phyloP scores from a whole-genome alignment of 2,329 filamentous ascomycete genomes.

The Paracamarosporium sp. region DNA sequence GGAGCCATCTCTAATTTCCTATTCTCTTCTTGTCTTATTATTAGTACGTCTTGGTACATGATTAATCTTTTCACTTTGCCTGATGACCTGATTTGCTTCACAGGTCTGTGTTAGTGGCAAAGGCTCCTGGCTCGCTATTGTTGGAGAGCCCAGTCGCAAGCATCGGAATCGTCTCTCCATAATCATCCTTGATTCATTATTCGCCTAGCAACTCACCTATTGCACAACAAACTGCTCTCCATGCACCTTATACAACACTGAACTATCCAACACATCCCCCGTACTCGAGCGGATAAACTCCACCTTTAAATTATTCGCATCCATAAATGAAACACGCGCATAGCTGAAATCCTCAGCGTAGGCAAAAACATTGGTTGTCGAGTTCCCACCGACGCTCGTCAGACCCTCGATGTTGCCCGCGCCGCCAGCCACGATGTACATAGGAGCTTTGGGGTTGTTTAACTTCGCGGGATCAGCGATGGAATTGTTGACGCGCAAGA shows the following conservation, averaged over 20 bases:
- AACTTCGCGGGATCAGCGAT: conserved; percentile 50
- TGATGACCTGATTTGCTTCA: too few species aligned
- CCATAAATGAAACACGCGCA: conserved; percentile 55
- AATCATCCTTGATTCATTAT: neutral
- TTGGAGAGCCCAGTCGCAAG: too few species aligned
- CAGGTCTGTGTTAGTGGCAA: too few species aligned
- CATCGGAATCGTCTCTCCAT: too few species aligned
- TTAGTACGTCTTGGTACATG: too few species aligned
- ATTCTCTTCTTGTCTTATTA: too few species aligned
- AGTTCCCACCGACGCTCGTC: conserved; percentile 50
- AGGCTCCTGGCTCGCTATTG: too few species aligned
- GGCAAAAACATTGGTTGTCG: conserved; percentile 55
- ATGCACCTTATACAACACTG: conserved; percentile 6
- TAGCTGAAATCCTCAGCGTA: conserved; percentile 63
- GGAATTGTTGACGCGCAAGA: conserved; percentile 46
- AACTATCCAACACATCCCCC: conserved; percentile 26
- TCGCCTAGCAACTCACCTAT: neutral
- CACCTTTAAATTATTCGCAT: conserved; percentile 55
- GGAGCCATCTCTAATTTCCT: too few species aligned
- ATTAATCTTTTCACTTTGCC: too few species aligned
- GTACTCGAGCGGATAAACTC: conserved; percentile 60
- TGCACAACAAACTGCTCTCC: conserved; percentile 2
- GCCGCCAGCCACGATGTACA: conserved; percentile 64
- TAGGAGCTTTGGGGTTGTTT: conserved; percentile 60
- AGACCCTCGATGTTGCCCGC: conserved; percentile 65